Evolutionary conservation across 768 basidiomycete species (phyloP), one percentile per base, ranked within the genome.

Genomic region (Serendipita sp.): DNA sequence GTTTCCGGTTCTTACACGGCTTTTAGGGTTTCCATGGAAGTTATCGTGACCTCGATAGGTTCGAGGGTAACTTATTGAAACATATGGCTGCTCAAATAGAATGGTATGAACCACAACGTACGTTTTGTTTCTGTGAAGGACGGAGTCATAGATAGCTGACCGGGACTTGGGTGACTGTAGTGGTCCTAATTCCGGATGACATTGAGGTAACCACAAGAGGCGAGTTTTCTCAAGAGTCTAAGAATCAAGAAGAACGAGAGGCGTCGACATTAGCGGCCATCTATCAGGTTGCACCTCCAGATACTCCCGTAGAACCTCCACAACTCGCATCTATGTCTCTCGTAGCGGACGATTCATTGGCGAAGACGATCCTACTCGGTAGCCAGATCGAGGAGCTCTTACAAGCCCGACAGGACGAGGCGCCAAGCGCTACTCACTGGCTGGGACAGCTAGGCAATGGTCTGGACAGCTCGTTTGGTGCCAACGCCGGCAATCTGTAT

Each of bases 31-130:
- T 79, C 73, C 85, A 86, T 77, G 76, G 78, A 75, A 87, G 79
- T 77, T 74, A 88, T 68, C 89, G 89, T 72, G 89, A 91, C 76
- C 79, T 92, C 78, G 90, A 92, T 76, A 82, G 88, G 73, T 86
- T 83, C 73, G 91, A 91, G 74, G 90, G 90, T 60, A 88, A 88
- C 63, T 73, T 92, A 70, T 89, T 91, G 72, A 82, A 83, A 67
- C 86, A 85, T 72, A 71, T 88, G 67, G 91, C 91, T 74, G 90
- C 91, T 76, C 79, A 83, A 65, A 78, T 90, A 69, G 91, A 92
- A 77, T 92, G 89, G 89, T 78, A 77, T 70, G 91, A 92, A 71
- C 89, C 88, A 66, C 73, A 81, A 70, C 77, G 91, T 92, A 80
- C 83, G 88, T 69, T 28, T 46, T 52, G 15, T 16, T 45, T 28